Conservation (phyloP, 805 yeast genomes). For the Saccharomycopsis sp. region DNA sequence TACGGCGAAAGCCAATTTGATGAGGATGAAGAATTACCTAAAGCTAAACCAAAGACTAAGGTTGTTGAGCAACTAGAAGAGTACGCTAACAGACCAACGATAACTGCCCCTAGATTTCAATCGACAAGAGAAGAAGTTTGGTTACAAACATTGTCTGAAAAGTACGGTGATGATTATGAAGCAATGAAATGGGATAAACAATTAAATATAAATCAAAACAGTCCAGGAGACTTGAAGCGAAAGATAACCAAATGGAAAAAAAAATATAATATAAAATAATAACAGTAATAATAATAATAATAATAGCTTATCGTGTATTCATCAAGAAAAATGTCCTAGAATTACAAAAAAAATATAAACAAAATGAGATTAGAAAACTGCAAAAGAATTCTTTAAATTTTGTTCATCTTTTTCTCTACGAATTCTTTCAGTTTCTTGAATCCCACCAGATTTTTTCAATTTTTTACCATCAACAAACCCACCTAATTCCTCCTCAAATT, state of each 20-base stretch:
- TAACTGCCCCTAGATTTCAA: conserved; percentile 46
- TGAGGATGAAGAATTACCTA: conserved; percentile 28
- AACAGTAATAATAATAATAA: no score
- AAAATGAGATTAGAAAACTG: conserved; percentile 25
- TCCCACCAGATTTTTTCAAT: conserved; percentile 80
- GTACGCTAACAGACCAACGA: conserved; percentile 38
- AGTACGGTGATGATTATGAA: conserved; percentile 81
- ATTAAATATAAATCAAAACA: conserved; percentile 74
- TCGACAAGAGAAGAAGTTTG: conserved; percentile 72
- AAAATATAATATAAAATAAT: conserved; percentile 28
- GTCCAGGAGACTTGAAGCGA: conserved; percentile 74
- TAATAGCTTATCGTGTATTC: no score
- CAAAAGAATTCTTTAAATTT: conserved; percentile 50
- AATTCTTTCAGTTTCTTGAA: conserved; percentile 73
- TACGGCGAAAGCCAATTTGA: conserved; percentile 50
- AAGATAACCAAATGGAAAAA: conserved; percentile 68
- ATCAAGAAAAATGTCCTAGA: neutral
- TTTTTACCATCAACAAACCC: conserved; percentile 74
- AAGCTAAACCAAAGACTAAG: conserved; percentile 32
- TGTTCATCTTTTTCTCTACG: conserved; percentile 64
- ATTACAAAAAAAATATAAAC: neutral
- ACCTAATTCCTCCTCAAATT: conserved; percentile 79
- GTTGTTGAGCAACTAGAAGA: conserved; percentile 68
- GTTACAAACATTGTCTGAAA: conserved; percentile 55
- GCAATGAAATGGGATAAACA: conserved; percentile 92